Conservation (phyloP, 352 stramenopile genomes). For the Phytophthora nicotianae region DNA sequence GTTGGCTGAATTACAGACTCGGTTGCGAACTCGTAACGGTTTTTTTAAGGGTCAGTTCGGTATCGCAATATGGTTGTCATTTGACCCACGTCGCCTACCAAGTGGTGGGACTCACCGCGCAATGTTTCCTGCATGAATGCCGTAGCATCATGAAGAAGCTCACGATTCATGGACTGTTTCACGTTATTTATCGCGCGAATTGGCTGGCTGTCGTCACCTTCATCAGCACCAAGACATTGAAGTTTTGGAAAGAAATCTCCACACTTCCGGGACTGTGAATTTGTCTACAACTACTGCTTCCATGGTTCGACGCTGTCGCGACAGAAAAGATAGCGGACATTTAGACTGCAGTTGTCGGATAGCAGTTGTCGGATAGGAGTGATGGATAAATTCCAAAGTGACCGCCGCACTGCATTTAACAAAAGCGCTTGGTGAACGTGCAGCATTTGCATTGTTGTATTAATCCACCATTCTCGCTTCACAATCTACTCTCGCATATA, state of each 20-base stretch:
- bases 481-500: slow-evolving; percentile 58
- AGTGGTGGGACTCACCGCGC: slow-evolving; percentile 11
- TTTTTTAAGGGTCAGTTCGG: slow-evolving; percentile 91
- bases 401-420: neutral
- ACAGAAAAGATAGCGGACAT: neutral
- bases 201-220: slow-evolving; percentile 6
- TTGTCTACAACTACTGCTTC: neutral
- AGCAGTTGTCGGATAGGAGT: too few relatives aligned
- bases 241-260: slow-evolving; percentile 52
- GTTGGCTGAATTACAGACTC: slow-evolving; percentile 15
- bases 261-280: slow-evolving; percentile 15
- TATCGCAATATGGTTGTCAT: slow-evolving; percentile 82
- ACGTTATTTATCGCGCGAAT: too few relatives aligned
- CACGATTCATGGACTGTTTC: slow-evolving; percentile 23
- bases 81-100: slow-evolving; percentile 37
- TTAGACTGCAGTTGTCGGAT: too few relatives aligned
- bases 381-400: neutral
- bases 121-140: slow-evolving; percentile 10
- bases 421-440: too few relatives aligned
- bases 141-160: slow-evolving; percentile 38
- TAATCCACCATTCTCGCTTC: neutral
- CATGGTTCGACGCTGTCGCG: neutral
- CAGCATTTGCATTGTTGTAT: neutral
- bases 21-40: slow-evolving; percentile 80
- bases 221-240: slow-evolving; percentile 36